Conservation (phyloP, 2,329 filamentous ascomycete genomes). For the Domatiomyces catenatus region DNA sequence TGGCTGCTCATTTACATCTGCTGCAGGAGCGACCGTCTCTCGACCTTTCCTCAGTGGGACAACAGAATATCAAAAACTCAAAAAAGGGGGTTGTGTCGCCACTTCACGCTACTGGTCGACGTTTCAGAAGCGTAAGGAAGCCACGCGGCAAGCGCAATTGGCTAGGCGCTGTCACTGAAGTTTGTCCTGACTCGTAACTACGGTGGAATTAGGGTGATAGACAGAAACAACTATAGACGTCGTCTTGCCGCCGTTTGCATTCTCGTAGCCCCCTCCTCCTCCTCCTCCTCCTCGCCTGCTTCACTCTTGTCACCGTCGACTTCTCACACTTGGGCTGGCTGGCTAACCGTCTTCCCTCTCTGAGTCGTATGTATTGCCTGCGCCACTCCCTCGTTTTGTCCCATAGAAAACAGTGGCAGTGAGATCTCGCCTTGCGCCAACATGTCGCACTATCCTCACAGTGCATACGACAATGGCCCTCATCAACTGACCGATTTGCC, state of each 20-base stretch:
- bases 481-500: conserved; percentile 27
- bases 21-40: too few species aligned
- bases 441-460: conserved; percentile 21
- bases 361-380: background rate
- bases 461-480: conserved; percentile 43
- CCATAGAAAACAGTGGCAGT: background rate
- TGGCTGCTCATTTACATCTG: too few species aligned
- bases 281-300: background rate
- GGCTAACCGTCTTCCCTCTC: background rate
- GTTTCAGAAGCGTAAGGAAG: background rate
- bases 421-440: background rate
- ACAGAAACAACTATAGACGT: too few species aligned
- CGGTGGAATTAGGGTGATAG: too few species aligned
- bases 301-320: background rate
- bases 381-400: background rate
- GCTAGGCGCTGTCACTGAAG: background rate
- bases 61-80: too few species aligned
- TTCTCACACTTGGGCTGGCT: background rate
- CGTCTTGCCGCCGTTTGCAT: too few species aligned
- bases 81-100: too few species aligned
- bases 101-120: too few species aligned
- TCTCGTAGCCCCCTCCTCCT: too few species aligned
- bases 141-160: background rate
- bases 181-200: background rate
- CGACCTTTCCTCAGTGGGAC: too few species aligned